These are phyloP conservation scores for Physocladia obscura DNA, from an alignment of 192 early-diverging fungal species.

Conservation along the genomic window DNA sequence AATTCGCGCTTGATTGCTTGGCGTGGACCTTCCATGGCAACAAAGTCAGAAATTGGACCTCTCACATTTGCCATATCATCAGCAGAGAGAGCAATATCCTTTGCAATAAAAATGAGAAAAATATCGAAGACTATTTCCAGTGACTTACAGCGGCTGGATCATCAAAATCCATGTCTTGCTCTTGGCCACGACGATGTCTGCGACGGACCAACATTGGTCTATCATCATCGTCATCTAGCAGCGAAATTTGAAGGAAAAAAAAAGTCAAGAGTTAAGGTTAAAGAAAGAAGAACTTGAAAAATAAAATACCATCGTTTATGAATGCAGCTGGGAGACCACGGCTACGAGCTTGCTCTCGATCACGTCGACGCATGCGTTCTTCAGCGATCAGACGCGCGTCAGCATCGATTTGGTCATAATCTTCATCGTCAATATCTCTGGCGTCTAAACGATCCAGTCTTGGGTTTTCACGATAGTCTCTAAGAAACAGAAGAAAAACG, in stretches of 20 bases:
- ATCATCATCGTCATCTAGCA: constrained; percentile 43
- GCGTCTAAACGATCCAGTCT: constrained; percentile 76
- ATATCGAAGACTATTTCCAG: constrained; percentile 10
- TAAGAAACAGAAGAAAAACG: constrained; percentile 27
- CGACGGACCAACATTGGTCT: constrained; percentile 48
- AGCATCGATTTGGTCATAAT: constrained; percentile 72
- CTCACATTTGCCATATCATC: constrained; percentile 84
- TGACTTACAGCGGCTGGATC: constrained; percentile 54
- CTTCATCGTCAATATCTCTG: constrained; percentile 79
- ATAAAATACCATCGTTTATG: constrained; percentile 65
- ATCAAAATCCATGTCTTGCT: constrained; percentile 57
- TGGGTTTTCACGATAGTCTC: constrained; percentile 80
- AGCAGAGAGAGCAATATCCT: constrained; percentile 54
- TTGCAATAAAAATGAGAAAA: neutral
- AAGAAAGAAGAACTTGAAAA: neutral
- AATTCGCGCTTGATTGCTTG: constrained; percentile 85
- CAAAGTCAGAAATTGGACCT: constrained; percentile 80
- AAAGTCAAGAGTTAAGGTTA: constrained; percentile 6
- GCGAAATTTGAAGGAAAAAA: neutral
- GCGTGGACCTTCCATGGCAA: constrained; percentile 79
- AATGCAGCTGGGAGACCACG: constrained; percentile 86
- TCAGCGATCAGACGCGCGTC: constrained; percentile 73
- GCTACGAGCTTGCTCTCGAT: constrained; percentile 63
- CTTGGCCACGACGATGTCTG: constrained; percentile 53
- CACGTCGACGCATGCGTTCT: constrained; percentile 74